Evolutionary conservation across 805 yeast species (phyloP).

Genomic region (Danielozyma ontarioensis): DNA sequence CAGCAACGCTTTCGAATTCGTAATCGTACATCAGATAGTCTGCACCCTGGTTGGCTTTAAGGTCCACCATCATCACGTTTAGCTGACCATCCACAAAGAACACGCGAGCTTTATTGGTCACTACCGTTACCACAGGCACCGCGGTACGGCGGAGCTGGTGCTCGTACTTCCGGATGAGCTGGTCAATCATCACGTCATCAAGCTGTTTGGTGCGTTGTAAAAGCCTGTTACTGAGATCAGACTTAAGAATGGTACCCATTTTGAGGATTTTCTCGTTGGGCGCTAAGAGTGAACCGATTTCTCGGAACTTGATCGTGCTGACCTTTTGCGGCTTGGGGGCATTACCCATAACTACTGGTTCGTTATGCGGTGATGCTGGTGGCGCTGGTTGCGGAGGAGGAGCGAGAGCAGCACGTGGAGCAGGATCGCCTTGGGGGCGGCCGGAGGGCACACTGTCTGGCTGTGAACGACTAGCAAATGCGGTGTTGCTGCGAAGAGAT

Average conservation of each 20-base stretch:
- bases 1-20: slow-evolving; percentile 47
- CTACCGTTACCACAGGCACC: slow-evolving; percentile 31
- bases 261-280: slow-evolving; percentile 36
- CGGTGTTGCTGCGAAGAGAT: slow-evolving; percentile 14
- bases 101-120: slow-evolving; percentile 36
- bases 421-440: background rate
- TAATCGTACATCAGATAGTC: slow-evolving; percentile 72
- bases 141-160: slow-evolving; percentile 14
- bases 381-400: background rate
- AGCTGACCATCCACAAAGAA: slow-evolving; percentile 32
- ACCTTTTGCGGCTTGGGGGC: background rate
- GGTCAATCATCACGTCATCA: slow-evolving; percentile 28
- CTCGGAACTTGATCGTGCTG: slow-evolving; percentile 24
- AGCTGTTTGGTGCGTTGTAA: slow-evolving; percentile 9
- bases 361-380: slow-evolving; percentile 1
- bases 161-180: slow-evolving; percentile 20
- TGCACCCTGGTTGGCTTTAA: slow-evolving; percentile 33
- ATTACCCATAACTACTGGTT: background rate
- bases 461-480: slow-evolving; percentile 9
- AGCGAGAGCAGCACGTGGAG: slow-evolving; percentile 3
- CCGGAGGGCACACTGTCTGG: background rate
- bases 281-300: slow-evolving; percentile 25
- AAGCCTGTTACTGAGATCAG: slow-evolving; percentile 24
- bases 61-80: slow-evolving; percentile 27
- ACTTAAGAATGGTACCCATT: slow-evolving; percentile 34